A percentile compares a stretch with the other conserved stretches of the same genome.
phyloP scores from a whole-genome alignment of 306 rosid genomes.

The Ammopiptanthus mongolicus region DNA sequence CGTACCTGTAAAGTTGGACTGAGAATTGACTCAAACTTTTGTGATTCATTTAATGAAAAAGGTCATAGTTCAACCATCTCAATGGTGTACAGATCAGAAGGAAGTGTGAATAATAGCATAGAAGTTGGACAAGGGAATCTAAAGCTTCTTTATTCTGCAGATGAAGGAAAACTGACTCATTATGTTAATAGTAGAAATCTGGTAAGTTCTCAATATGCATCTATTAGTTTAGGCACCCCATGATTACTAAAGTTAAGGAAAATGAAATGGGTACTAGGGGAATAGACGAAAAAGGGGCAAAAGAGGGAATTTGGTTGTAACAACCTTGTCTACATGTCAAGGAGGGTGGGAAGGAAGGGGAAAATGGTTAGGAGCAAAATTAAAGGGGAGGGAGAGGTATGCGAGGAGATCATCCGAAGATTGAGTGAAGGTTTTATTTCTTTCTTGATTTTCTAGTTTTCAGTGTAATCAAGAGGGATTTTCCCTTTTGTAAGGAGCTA shows the following conservation, averaged over 20 bases:
- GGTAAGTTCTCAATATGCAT: conserved; percentile 34
- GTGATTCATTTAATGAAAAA: conserved; percentile 15
- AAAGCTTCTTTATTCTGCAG: conserved; percentile 60
- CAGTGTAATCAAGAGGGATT: background rate
- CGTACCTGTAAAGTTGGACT: conserved; percentile 8
- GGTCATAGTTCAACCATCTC: conserved; percentile 31
- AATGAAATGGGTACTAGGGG: background rate
- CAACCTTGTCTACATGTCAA: background rate
- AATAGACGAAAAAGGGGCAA: background rate
- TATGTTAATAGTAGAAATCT: conserved; percentile 51
- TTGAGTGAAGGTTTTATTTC: background rate
- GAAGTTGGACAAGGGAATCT: conserved; percentile 75
- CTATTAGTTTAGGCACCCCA: background rate
- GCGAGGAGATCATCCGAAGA: background rate
- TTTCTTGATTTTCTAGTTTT: background rate
- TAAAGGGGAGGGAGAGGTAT: background rate
- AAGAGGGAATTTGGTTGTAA: background rate
- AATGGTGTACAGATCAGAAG: conserved; percentile 28
- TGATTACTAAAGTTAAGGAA: background rate
- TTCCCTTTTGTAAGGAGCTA: background rate
- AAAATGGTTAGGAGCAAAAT: background rate
- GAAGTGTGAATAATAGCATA: conserved; percentile 35
- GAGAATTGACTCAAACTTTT: conserved; percentile 15
- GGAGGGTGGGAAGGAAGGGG: background rate
- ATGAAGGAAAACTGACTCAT: conserved; percentile 55